Base-by-base conservation (phyloP, 768 basidiomycete species). In the Hysterangium stoloniferum region DNA sequence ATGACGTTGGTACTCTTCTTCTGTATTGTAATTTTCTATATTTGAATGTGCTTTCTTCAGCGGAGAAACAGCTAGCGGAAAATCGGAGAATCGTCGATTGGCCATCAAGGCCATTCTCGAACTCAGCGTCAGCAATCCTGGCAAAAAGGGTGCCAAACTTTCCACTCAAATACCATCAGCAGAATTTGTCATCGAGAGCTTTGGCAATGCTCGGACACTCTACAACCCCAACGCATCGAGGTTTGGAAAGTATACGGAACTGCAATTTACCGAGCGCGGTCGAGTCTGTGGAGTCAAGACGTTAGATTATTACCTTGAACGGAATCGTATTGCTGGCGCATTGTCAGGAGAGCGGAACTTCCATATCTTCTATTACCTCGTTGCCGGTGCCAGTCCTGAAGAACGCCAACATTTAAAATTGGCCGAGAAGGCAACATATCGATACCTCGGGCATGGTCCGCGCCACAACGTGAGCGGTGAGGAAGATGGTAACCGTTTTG, bases 181-280 rank as follows among this genome's bases (percentile, higher is more conserved):
- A 20, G 89, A 96, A 72, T 97, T 92, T 65, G 89, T 97, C 54
- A 83, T 97, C 55, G 93, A 98, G 65, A 74, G 90, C 1, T 98
- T 98, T 62, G 95, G 95, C 13, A 86, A 88, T 58, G 89, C 94
- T 17, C 84, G 89, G 53, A 91, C 91, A 1, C 78, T 91, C 49
- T 85, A 89, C 70, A 96, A 97, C 62, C 78, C 89, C 41, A 96
- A 96, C 61, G 94, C 95, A 12, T 97, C 96, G 27, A 85, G 92
- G 42, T 96, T 95, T 62, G 96, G 95, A 50, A 93, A 95, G 65
- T 99, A 99, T 65, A 96, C 93, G 38, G 96, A 99, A 62, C 77
- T 99, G 0, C 96, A 98, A 67, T 98, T 97, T 70, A 88, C 79
- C 46, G 93, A 97, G 29, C 84, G 87, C 19, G 94, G 94, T 6